Base-by-base conservation (phyloP, 2,329 filamentous ascomycete genomes). In the Penicillium sp. region DNA sequence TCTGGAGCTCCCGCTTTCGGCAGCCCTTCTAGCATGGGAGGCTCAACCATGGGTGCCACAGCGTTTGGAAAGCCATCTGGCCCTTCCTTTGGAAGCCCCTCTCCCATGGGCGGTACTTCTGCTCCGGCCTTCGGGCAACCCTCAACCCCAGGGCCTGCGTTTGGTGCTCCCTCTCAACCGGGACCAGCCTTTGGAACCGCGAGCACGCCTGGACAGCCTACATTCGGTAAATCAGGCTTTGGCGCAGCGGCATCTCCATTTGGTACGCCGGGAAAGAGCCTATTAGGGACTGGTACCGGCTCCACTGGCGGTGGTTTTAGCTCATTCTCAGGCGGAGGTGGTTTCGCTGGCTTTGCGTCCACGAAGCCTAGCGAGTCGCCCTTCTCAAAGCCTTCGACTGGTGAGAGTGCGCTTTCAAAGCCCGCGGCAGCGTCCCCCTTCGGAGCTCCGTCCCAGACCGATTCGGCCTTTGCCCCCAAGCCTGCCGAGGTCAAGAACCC, bases 291-390 rank as follows among this genome's bases (percentile, higher is more conserved):
- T 7, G 54, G 60, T 28, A 49, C 44, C 38, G 49, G 58, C 42
- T 46, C 59, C 15, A 42, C 62, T 26, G 65, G 66, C 8, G 63
- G 63, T 42, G 71, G 71, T 13, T 74, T 74, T 56, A 65, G 70
- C 41, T 65, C 67, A 2, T 69, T 72, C 53, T 66, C 66, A 23
- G 61, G 54, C 36, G 45, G 58, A 26, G 57, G 52, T 18, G 58
- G 57, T 57, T 65, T 63, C 33, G 54, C 57, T 58, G 60, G 69
- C 2, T 70, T 73, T 50, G 64, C 57, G 6, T 61, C 64, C 45
- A 47, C 61, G 2, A 53, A 58, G 42, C 43, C 58, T 12, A 42
- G 54, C 61, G 63, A 56, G 15, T 60, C 59, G 16, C 45, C 60
- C 2, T 62, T 60, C 15, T 29, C 45, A 36, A 58, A 55, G 15